These are phyloP conservation scores for Fusarium longipes DNA, from an alignment of 2,329 filamentous ascomycete genomes.

Conservation along the genomic window DNA sequence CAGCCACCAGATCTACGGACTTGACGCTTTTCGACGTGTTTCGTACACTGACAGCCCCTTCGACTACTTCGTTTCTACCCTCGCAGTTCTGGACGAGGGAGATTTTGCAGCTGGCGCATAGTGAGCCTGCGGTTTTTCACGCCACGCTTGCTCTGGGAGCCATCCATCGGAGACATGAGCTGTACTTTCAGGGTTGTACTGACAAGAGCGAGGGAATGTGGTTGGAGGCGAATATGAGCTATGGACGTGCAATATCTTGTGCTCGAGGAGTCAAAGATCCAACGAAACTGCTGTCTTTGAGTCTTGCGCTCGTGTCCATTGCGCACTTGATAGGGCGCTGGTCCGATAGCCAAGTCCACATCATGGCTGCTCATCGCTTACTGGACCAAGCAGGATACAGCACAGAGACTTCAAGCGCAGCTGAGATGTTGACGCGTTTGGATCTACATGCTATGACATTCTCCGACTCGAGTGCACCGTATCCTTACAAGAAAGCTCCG, in stretches of 20 bases:
- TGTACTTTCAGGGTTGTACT: conserved; percentile 24
- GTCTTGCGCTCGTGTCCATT: conserved; percentile 49
- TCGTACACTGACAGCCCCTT: conserved; percentile 47
- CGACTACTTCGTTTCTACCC: conserved; percentile 45
- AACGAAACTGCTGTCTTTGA: conserved; percentile 46
- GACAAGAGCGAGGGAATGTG: conserved; percentile 17
- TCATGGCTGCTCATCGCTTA: conserved; percentile 47
- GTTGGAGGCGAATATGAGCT: conserved; percentile 43
- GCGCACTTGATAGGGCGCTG: conserved; percentile 50
- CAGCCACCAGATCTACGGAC: conserved; percentile 1
- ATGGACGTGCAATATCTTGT: conserved; percentile 46
- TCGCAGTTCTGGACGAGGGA: conserved; percentile 50
- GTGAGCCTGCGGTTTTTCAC: conserved; percentile 52
- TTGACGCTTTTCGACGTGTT: conserved; percentile 51
- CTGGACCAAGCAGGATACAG: conserved; percentile 36
- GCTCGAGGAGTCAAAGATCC: conserved; percentile 46
- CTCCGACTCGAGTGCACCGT: conserved; percentile 48
- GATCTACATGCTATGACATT: conserved; percentile 52
- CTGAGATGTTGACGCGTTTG: conserved; percentile 47
- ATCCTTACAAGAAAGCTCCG: conserved; percentile 39
- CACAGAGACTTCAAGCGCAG: conserved; percentile 25
- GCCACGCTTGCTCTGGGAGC: conserved; percentile 51
- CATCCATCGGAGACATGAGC: conserved; percentile 46
- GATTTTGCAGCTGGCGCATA: conserved; percentile 50
- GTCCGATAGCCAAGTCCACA: conserved; percentile 48